Evolutionary conservation across 306 rosid genomes (phyloP).

Genomic region (Phaseolus lunatus): DNA sequence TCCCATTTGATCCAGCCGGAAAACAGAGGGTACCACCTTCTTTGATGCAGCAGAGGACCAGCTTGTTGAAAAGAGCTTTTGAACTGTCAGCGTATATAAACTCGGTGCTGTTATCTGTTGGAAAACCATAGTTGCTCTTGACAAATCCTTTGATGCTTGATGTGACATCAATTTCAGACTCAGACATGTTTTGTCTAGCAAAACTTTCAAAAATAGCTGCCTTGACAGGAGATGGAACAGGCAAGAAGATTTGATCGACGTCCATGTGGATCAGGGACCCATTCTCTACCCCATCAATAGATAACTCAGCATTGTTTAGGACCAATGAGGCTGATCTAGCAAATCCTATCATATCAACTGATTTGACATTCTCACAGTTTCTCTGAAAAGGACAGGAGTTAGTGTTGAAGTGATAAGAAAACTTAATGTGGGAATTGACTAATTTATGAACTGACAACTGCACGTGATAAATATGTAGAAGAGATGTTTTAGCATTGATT

Average conservation of each 20-base stretch:
- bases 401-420: slow-evolving; percentile 49
- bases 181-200: slow-evolving; percentile 92
- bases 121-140: slow-evolving; percentile 80
- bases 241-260: slow-evolving; percentile 85
- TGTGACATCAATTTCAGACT: slow-evolving; percentile 82
- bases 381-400: slow-evolving; percentile 66
- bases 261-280: slow-evolving; percentile 90
- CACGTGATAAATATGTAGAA: slow-evolving; percentile 29
- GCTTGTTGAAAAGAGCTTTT: slow-evolving; percentile 80
- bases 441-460: slow-evolving; percentile 31
- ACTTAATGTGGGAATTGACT: slow-evolving; percentile 28
- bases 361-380: slow-evolving; percentile 57
- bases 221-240: slow-evolving; percentile 78
- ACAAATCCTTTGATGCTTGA: slow-evolving; percentile 72
- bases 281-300: slow-evolving; percentile 64
- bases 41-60: slow-evolving; percentile 86
- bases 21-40: slow-evolving; percentile 97
- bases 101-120: slow-evolving; percentile 62
- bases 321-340: slow-evolving; percentile 75
- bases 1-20: slow-evolving; percentile 92
- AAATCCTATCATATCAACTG: slow-evolving; percentile 78
- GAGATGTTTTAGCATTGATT: slow-evolving; percentile 21
- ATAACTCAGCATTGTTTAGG: slow-evolving; percentile 77
- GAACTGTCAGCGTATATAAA: slow-evolving; percentile 78
- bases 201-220: slow-evolving; percentile 96